Conservation (phyloP, 148 eudicot species). For the Vaccinium vitisidaea region DNA sequence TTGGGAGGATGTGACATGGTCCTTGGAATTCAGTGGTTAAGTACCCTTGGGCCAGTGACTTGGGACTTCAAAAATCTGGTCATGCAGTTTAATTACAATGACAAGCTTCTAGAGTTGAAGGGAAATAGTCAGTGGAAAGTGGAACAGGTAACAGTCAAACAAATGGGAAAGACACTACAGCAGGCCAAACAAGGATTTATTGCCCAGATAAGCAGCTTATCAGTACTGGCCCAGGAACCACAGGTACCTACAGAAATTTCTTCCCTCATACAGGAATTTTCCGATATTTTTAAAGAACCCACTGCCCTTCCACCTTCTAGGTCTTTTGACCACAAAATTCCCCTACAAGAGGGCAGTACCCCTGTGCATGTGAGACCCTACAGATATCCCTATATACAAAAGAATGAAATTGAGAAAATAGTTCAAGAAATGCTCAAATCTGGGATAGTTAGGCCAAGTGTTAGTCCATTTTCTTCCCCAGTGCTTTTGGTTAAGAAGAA, state of each 20-base stretch:
- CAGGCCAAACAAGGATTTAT: not conserved
- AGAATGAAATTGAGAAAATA: not conserved
- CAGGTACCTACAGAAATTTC: too few relatives aligned
- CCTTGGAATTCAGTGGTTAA: not conserved
- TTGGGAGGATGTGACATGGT: not conserved
- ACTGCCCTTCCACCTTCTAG: not conserved
- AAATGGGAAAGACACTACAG: not conserved
- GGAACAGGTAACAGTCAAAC: not conserved
- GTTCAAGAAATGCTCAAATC: too few relatives aligned
- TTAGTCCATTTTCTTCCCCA: too few relatives aligned
- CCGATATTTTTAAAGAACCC: not conserved
- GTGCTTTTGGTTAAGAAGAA: not conserved
- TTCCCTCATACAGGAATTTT: not conserved
- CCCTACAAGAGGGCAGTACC: not conserved
- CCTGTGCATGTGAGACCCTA: not conserved
- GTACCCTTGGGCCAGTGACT: not conserved
- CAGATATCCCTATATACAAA: not conserved
- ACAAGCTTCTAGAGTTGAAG: not conserved
- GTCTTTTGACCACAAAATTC: not conserved
- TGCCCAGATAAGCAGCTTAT: too few relatives aligned
- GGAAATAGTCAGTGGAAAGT: not conserved
- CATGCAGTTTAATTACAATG: too few relatives aligned
- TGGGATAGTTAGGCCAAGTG: too few relatives aligned
- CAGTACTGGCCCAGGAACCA: too few relatives aligned
- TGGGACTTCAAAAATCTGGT: too few relatives aligned